These are phyloP conservation scores for Stellera chamaejasme DNA, from an alignment of 345 rosid species.

Conservation along the genomic window DNA sequence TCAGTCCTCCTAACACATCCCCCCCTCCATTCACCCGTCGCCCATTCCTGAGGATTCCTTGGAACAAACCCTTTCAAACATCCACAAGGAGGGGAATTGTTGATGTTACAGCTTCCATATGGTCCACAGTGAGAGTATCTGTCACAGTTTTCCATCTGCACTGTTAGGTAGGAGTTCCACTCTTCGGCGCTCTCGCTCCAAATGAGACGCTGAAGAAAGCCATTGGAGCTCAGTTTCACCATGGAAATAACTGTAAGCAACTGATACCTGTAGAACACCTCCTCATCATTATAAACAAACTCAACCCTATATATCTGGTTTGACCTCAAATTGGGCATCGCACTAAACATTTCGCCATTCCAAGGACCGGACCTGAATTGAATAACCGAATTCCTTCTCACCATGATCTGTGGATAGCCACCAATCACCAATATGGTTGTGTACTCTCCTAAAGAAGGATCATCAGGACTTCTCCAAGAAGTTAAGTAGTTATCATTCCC, in stretches of 20 bases:
- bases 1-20: constrained; percentile 38
- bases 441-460: constrained; percentile 31
- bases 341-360: constrained; percentile 39
- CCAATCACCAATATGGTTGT: constrained; percentile 14
- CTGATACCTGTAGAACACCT: constrained; percentile 28
- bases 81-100: constrained; percentile 24
- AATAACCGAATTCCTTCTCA: constrained; percentile 11
- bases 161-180: constrained; percentile 26
- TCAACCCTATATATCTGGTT: constrained; percentile 8
- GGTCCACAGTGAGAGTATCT: constrained; percentile 30
- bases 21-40: constrained; percentile 19
- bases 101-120: constrained; percentile 29
- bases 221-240: constrained; percentile 18
- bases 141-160: constrained; percentile 38
- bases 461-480: constrained; percentile 36
- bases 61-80: constrained; percentile 45
- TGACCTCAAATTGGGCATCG: constrained; percentile 21
- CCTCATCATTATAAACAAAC: constrained; percentile 20
- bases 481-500: constrained; percentile 25
- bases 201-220: constrained; percentile 22
- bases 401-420: constrained; percentile 32
- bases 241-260: constrained; percentile 22
- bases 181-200: constrained; percentile 26
- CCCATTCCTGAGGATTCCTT: constrained; percentile 24
- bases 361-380: constrained; percentile 32